phyloP scores from a whole-genome alignment of 2,329 filamentous ascomycete species.

The Cordyceps tenuipes region DNA sequence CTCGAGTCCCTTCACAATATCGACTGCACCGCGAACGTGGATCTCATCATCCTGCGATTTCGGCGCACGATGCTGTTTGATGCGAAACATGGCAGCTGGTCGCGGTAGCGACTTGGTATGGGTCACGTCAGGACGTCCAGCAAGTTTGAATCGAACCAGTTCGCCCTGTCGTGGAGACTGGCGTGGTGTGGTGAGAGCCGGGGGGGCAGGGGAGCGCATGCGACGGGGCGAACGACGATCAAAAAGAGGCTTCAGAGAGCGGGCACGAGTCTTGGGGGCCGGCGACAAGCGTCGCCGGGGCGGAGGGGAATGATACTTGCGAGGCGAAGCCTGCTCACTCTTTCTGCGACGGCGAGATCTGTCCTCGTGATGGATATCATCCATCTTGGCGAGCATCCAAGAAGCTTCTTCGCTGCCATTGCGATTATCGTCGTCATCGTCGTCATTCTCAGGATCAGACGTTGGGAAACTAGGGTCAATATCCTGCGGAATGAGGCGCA shows the following conservation, averaged over 20 bases:
- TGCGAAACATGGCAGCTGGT: slow-evolving; percentile 59
- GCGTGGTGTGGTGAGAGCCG: slow-evolving; percentile 25
- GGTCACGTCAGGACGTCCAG: slow-evolving; percentile 56
- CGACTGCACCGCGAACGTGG: slow-evolving; percentile 85
- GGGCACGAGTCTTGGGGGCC: slow-evolving; percentile 27
- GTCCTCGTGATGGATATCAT: slow-evolving; percentile 55
- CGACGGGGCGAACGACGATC: slow-evolving; percentile 63
- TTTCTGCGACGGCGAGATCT: slow-evolving; percentile 40
- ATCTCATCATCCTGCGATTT: slow-evolving; percentile 36
- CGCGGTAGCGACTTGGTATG: slow-evolving; percentile 83
- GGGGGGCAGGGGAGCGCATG: slow-evolving; percentile 61
- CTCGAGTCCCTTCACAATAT: slow-evolving; percentile 94
- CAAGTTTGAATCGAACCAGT: slow-evolving; percentile 29
- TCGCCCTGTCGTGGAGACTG: slow-evolving; percentile 32
- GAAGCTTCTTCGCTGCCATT: slow-evolving; percentile 60
- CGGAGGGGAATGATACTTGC: slow-evolving; percentile 39
- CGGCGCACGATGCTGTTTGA: slow-evolving; percentile 34
- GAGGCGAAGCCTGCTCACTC: slow-evolving; percentile 38
- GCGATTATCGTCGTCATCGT: slow-evolving; percentile 56
- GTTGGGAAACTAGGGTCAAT: slow-evolving; percentile 97
- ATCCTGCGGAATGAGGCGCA: slow-evolving; percentile 81
- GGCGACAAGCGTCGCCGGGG: slow-evolving; percentile 26
- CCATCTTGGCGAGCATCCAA: slow-evolving; percentile 65
- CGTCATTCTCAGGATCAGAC: slow-evolving; percentile 82
- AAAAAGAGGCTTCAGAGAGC: slow-evolving; percentile 48